Percentiles rank a stretch among this genome's conserved stretches.
Conservation (phyloP, 257 asterid genomes). For the Cruciata laevipes region DNA sequence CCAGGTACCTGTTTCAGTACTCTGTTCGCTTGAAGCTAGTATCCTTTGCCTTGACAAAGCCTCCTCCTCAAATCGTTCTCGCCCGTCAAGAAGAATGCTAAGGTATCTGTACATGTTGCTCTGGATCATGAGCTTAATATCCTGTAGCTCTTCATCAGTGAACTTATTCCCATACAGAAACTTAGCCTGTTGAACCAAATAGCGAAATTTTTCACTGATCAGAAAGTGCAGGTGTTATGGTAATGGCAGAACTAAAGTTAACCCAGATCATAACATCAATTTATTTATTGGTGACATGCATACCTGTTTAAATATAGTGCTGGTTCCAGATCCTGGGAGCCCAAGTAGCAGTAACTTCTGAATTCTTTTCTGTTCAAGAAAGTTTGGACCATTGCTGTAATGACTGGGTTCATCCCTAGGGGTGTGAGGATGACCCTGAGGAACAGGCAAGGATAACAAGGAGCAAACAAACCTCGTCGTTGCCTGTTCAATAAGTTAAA, state of each 20-base stretch:
- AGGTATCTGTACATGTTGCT: conserved; percentile 88
- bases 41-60: conserved; percentile 33
- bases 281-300: background rate
- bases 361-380: conserved; percentile 62
- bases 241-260: background rate
- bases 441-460: conserved; percentile 84
- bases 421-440: conserved; percentile 71
- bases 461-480: conserved; percentile 80
- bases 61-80: conserved; percentile 94
- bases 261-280: background rate
- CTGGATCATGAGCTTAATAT: conserved; percentile 90
- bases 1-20: conserved; percentile 26
- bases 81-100: conserved; percentile 89
- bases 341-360: conserved; percentile 90
- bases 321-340: conserved; percentile 84
- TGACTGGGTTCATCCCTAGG: conserved; percentile 75
- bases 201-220: conserved; percentile 4
- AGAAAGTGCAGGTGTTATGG: background rate
- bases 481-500: conserved; percentile 40
- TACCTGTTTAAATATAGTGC: conserved; percentile 97
- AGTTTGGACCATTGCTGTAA: conserved; percentile 59
- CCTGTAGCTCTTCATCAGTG: conserved; percentile 66
- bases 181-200: conserved; percentile 57
- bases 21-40: conserved; percentile 25
- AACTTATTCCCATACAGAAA: conserved; percentile 75